Conservation (phyloP, 2,329 filamentous ascomycete species). For the Colletotrichum tofieldiae region DNA sequence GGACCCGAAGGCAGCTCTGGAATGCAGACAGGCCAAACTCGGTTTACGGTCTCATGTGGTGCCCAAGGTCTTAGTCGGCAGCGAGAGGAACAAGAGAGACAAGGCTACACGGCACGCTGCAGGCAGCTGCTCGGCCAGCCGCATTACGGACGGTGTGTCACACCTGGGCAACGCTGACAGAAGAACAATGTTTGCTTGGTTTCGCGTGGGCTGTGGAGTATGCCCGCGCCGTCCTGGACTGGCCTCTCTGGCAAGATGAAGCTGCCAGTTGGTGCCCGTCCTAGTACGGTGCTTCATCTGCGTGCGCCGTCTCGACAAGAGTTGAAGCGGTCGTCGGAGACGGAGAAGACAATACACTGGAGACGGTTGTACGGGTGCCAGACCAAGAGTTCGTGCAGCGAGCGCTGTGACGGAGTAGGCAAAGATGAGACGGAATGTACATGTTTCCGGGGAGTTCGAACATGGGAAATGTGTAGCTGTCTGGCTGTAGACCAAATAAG, state of each 20-base stretch:
- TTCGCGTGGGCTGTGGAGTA: slow-evolving; percentile 15
- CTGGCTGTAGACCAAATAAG: neutral
- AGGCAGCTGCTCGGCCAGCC: slow-evolving; percentile 35
- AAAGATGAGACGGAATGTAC: slow-evolving; percentile 14
- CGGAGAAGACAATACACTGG: slow-evolving; percentile 5
- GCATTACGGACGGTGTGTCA: slow-evolving; percentile 21
- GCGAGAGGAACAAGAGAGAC: neutral
- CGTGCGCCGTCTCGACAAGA: slow-evolving; percentile 22
- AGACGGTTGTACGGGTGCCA: neutral
- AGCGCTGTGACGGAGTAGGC: slow-evolving; percentile 15
- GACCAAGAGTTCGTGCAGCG: neutral
- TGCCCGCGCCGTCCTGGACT: slow-evolving; percentile 9
- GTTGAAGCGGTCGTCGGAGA: neutral
- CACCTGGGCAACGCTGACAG: neutral
- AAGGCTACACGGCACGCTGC: slow-evolving; percentile 27
- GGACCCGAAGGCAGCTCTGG: slow-evolving; percentile 3
- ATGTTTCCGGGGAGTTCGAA: slow-evolving; percentile 31
- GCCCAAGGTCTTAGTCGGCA: neutral
- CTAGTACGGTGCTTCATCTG: slow-evolving; percentile 4
- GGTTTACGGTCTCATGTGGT: slow-evolving; percentile 2
- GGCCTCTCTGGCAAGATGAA: neutral
- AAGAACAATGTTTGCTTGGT: slow-evolving; percentile 21
- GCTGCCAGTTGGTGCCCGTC: neutral
- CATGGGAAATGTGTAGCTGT: slow-evolving; percentile 14
- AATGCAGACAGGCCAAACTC: slow-evolving; percentile 6